Conservation (phyloP, 352 stramenopile genomes). For the Pythium volutum region DNA sequence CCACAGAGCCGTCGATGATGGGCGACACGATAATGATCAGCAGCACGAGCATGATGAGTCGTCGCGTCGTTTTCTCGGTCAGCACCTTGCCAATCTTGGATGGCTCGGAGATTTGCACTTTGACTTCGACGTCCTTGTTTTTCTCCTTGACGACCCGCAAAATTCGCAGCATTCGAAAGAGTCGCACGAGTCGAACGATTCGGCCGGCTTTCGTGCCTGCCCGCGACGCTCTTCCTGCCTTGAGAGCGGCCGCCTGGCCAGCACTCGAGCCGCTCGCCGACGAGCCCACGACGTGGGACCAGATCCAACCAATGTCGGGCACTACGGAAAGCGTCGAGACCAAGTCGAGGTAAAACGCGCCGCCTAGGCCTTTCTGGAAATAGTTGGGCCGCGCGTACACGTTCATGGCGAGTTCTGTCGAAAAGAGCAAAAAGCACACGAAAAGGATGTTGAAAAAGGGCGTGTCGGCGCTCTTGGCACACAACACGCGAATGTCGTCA, state of each 20-base stretch:
- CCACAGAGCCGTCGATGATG: slow-evolving; percentile 74
- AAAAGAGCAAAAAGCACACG: slow-evolving; percentile 74
- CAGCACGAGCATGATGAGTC: slow-evolving; percentile 90
- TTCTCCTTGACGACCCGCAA: slow-evolving; percentile 75
- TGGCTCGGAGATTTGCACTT: slow-evolving; percentile 80
- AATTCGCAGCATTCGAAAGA: slow-evolving; percentile 91
- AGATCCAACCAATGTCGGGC: slow-evolving; percentile 89
- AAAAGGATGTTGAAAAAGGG: slow-evolving; percentile 82
- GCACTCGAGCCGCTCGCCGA: slow-evolving; percentile 22
- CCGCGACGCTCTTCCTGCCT: slow-evolving; percentile 81
- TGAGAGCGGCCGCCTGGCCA: slow-evolving; percentile 64
- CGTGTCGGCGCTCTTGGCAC: slow-evolving; percentile 58
- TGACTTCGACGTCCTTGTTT: slow-evolving; percentile 55
- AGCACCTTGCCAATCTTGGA: slow-evolving; percentile 94
- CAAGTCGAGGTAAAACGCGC: slow-evolving; percentile 93
- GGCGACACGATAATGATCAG: slow-evolving; percentile 85
- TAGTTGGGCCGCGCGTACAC: slow-evolving; percentile 76
- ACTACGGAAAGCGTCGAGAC: slow-evolving; percentile 92
- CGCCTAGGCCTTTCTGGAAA: slow-evolving; percentile 67
- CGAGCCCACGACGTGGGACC: slow-evolving; percentile 50
- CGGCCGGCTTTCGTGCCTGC: slow-evolving; percentile 85
- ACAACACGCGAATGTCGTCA: slow-evolving; percentile 80
- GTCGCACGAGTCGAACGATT: slow-evolving; percentile 90
- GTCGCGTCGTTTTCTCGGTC: slow-evolving; percentile 92
- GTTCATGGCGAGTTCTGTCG: slow-evolving; percentile 59